Evolutionary conservation across 768 basidiomycete species (phyloP).

Genomic region (Crassisporium funariophilum): DNA sequence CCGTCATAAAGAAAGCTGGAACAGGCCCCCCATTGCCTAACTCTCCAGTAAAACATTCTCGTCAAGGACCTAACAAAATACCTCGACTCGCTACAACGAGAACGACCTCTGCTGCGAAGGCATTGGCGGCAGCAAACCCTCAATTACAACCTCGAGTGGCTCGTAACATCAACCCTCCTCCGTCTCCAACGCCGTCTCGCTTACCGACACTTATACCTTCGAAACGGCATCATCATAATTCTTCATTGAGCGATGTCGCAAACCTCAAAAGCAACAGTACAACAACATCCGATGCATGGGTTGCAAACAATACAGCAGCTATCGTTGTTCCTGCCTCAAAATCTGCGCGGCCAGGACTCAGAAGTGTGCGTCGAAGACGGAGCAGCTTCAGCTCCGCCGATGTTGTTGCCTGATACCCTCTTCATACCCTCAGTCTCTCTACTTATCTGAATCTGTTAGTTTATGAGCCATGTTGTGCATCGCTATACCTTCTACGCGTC

Average conservation of each 20-base stretch:
- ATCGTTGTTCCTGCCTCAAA: conserved; percentile 76
- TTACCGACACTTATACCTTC: conserved; percentile 69
- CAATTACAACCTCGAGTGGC: conserved; percentile 31
- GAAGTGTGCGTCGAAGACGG: conserved; percentile 72
- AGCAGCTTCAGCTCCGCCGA: conserved; percentile 90
- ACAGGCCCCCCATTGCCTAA: conserved; percentile 36
- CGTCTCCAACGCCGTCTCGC: conserved; percentile 74
- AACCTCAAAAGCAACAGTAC: conserved; percentile 38
- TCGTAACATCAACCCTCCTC: conserved; percentile 32
- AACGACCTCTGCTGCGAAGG: conserved; percentile 49
- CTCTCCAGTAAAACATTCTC: conserved; percentile 46
- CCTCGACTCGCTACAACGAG: conserved; percentile 61
- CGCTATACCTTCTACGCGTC: conserved; percentile 9
- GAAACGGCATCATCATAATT: conserved; percentile 52
- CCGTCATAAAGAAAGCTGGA: conserved; percentile 56
- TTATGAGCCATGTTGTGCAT: conserved; percentile 22
- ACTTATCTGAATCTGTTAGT: conserved; percentile 7
- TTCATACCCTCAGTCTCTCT: conserved; percentile 6
- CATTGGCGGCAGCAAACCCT: conserved; percentile 39
- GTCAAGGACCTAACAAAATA: conserved; percentile 65
- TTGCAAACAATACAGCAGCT: conserved; percentile 67
- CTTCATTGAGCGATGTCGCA: conserved; percentile 54
- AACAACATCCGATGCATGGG: conserved; percentile 65
- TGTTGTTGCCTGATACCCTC: conserved; percentile 62
- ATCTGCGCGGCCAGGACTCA: conserved; percentile 70